Percentiles rank a stretch among this genome's conserved stretches.
phyloP scores from a whole-genome alignment of 257 asterid genomes.

The Striga asiatica region DNA sequence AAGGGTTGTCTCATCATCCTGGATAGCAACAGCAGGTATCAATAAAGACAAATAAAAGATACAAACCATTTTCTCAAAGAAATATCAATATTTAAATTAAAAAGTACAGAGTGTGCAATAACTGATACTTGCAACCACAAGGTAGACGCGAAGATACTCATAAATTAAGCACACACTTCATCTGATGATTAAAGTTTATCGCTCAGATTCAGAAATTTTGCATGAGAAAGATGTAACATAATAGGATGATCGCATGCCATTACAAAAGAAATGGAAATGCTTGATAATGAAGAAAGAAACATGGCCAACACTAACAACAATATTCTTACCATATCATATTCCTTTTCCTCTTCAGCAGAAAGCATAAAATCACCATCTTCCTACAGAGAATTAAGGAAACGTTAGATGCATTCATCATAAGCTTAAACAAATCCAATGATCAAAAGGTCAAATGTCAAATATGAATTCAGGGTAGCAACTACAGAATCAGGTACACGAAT shows the following conservation, averaged over 20 bases:
- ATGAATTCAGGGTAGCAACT: slow-evolving; percentile 4
- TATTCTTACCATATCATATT: slow-evolving; percentile 40
- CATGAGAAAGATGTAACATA: not conserved
- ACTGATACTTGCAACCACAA: not conserved
- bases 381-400: slow-evolving; percentile 28
- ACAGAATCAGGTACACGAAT: not conserved
- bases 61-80: slow-evolving; percentile 3
- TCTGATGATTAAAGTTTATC: not conserved
- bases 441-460: not conserved
- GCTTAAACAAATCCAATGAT: slow-evolving; percentile 8
- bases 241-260: not conserved
- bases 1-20: slow-evolving; percentile 96
- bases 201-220: slow-evolving; percentile 1
- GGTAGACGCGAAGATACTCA: not conserved
- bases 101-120: not conserved
- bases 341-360: slow-evolving; percentile 57
- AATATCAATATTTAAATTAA: slow-evolving; percentile 2
- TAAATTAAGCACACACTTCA: not conserved
- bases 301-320: slow-evolving; percentile 1
- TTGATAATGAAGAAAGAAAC: not conserved
- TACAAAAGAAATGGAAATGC: not conserved
- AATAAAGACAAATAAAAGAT: not conserved
- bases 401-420: not conserved
- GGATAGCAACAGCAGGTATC: slow-evolving; percentile 17
- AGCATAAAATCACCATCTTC: slow-evolving; percentile 81